Evolutionary conservation across 1,284 basidiomycete species (phyloP).

Genomic region (Sporisorium reilianum): DNA sequence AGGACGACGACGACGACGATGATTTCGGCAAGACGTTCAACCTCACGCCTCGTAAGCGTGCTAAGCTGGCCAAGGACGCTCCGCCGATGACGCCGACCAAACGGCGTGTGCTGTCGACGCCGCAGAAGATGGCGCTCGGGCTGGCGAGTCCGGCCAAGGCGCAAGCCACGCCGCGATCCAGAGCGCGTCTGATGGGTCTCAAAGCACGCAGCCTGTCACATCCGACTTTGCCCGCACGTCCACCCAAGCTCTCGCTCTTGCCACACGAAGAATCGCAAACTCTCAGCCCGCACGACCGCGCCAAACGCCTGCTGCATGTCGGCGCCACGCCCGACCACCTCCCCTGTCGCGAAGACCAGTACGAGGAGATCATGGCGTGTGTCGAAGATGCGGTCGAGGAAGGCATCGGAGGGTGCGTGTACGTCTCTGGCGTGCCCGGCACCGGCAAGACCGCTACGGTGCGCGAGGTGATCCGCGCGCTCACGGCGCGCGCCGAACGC

Average conservation of each 20-base stretch:
- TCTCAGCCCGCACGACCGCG: conserved; percentile 58
- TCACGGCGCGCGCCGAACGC: conserved; percentile 45
- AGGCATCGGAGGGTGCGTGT: conserved; percentile 93
- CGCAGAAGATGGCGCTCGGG: conserved; percentile 29
- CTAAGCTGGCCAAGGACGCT: conserved; percentile 27
- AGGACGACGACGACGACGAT: conserved; percentile 37
- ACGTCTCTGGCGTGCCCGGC: conserved; percentile 92
- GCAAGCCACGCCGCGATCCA: conserved; percentile 45
- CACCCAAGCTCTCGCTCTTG: conserved; percentile 52
- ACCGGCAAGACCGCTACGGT: conserved; percentile 92
- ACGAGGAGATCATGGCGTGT: conserved; percentile 79
- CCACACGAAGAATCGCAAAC: conserved; percentile 30
- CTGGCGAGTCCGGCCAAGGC: conserved; percentile 46
- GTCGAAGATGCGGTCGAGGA: conserved; percentile 90
- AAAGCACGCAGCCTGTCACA: conserved; percentile 43
- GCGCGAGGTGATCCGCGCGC: conserved; percentile 85
- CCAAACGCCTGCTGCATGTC: conserved; percentile 80
- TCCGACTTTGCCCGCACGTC: conserved; percentile 52
- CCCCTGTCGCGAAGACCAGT: conserved; percentile 91
- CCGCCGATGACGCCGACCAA: conserved; percentile 46
- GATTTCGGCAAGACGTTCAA: conserved; percentile 37
- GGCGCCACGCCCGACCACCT: conserved; percentile 89
- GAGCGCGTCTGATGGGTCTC: conserved; percentile 43
- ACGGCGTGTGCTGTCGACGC: conserved; percentile 36
- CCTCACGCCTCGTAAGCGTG: conserved; percentile 37